Percentiles rank a stretch among this genome's conserved stretches.
These are phyloP conservation scores for Nannochloropsis salina DNA, from an alignment of 108 stramenopile species.

Conservation along the genomic window DNA sequence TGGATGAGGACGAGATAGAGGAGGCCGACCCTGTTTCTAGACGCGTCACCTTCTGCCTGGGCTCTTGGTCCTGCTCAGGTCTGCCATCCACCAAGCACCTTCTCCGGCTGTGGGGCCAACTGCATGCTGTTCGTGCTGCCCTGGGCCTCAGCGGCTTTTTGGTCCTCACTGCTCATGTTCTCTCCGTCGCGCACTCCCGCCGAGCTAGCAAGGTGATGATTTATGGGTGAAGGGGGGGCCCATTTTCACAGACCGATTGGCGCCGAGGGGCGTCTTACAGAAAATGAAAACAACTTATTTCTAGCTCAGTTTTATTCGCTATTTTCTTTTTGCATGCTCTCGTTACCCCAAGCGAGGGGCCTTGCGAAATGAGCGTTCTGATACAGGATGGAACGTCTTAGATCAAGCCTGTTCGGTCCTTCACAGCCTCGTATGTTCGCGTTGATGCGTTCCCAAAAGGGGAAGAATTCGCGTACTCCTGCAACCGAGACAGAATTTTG, in stretches of 20 bases:
- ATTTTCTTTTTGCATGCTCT: no score
- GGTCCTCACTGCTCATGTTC: background rate
- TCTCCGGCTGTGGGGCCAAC: background rate
- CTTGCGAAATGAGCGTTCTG: no score
- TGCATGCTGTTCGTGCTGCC: background rate
- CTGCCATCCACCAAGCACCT: background rate
- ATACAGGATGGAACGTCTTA: background rate
- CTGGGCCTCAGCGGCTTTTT: conserved; percentile 11
- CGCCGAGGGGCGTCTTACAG: no score
- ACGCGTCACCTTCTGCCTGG: background rate
- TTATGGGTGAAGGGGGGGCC: background rate
- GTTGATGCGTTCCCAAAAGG: background rate
- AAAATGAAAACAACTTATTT: no score
- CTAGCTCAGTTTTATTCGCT: no score
- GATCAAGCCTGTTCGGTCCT: conserved; percentile 17
- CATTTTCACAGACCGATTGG: no score
- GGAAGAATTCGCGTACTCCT: conserved; percentile 22
- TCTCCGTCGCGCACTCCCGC: background rate
- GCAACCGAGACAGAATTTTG: conserved; percentile 46
- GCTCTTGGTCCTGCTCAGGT: background rate
- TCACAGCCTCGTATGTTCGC: background rate
- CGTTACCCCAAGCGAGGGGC: no score
- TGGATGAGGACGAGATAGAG: background rate
- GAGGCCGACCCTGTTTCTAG: background rate
- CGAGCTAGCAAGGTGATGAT: background rate